Evolutionary conservation across 768 basidiomycete genomes (phyloP).

Genomic region (Russula virescens): DNA sequence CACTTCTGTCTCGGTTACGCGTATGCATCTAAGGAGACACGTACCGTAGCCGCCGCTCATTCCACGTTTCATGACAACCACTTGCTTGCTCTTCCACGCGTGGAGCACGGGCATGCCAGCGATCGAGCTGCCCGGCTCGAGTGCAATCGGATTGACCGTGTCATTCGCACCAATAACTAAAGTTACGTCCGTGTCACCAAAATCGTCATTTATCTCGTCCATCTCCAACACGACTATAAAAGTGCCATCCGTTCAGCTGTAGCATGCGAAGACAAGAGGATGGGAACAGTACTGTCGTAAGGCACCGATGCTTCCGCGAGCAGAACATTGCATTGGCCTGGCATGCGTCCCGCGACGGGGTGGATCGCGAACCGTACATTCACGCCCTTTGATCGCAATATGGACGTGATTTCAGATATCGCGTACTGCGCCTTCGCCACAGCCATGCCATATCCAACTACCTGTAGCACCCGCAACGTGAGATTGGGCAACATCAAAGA

Average conservation of each 20-base stretch:
- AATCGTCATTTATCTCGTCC: slow-evolving; percentile 95
- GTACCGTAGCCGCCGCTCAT: slow-evolving; percentile 83
- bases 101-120: slow-evolving; percentile 91
- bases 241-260: neutral
- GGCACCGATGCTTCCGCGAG: slow-evolving; percentile 87
- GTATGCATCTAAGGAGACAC: neutral
- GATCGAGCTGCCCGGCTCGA: slow-evolving; percentile 81
- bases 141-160: slow-evolving; percentile 85
- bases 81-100: slow-evolving; percentile 91
- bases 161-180: slow-evolving; percentile 91
- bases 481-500: neutral
- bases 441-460: slow-evolving; percentile 88
- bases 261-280: neutral
- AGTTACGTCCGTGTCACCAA: slow-evolving; percentile 81
- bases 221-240: slow-evolving; percentile 79
- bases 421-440: slow-evolving; percentile 85
- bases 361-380: slow-evolving; percentile 85
- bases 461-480: slow-evolving; percentile 34
- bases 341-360: slow-evolving; percentile 90
- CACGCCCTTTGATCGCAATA: slow-evolving; percentile 66
- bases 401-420: slow-evolving; percentile 65
- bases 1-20: neutral
- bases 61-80: slow-evolving; percentile 89
- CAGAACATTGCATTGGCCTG: slow-evolving; percentile 89
- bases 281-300: slow-evolving; percentile 61